Evolutionary conservation across 2,329 filamentous ascomycete species (phyloP).

Genomic region (Stachybotrys elegans): DNA sequence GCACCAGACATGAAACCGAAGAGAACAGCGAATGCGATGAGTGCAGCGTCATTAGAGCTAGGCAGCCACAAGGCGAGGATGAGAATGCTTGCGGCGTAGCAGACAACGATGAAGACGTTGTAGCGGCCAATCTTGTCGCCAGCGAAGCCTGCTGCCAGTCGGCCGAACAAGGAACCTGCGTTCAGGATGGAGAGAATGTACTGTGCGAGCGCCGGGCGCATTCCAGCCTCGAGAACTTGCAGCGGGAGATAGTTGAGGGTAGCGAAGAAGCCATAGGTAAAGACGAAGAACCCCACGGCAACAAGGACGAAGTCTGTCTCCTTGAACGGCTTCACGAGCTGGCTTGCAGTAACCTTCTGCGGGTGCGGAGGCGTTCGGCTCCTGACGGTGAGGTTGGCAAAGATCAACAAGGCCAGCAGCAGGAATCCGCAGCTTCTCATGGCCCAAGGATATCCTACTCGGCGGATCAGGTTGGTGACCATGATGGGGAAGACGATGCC

Average conservation of each 20-base stretch:
- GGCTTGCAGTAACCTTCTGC: constrained; percentile 17
- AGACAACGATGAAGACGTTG: constrained; percentile 34
- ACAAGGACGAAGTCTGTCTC: constrained; percentile 22
- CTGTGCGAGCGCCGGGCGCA: constrained; percentile 10
- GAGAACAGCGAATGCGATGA: constrained; percentile 24
- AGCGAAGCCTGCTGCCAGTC: constrained; percentile 14
- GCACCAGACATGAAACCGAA: constrained; percentile 28
- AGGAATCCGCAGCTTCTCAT: constrained; percentile 26
- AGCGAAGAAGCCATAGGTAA: constrained; percentile 26
- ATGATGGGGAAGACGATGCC: constrained; percentile 29
- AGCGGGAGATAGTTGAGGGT: constrained; percentile 23
- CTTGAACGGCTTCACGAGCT: constrained; percentile 10
- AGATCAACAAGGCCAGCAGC: constrained; percentile 22
- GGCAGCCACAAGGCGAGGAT: constrained; percentile 30
- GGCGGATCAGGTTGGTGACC: constrained; percentile 20
- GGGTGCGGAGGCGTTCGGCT: constrained; percentile 12
- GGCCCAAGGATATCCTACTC: constrained; percentile 25
- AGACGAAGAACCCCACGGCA: constrained; percentile 20
- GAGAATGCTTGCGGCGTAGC: constrained; percentile 27
- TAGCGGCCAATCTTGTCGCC: constrained; percentile 20
- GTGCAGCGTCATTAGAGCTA: constrained; percentile 13
- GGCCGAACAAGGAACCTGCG: constrained; percentile 16
- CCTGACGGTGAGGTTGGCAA: constrained; percentile 22
- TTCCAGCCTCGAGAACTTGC: constrained; percentile 14
- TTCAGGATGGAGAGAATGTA: constrained; percentile 20